A percentile compares a stretch with the other conserved stretches of the same genome.
phyloP scores from a whole-genome alignment of 2,329 filamentous ascomycete species.

The Claviceps fusiformis region DNA sequence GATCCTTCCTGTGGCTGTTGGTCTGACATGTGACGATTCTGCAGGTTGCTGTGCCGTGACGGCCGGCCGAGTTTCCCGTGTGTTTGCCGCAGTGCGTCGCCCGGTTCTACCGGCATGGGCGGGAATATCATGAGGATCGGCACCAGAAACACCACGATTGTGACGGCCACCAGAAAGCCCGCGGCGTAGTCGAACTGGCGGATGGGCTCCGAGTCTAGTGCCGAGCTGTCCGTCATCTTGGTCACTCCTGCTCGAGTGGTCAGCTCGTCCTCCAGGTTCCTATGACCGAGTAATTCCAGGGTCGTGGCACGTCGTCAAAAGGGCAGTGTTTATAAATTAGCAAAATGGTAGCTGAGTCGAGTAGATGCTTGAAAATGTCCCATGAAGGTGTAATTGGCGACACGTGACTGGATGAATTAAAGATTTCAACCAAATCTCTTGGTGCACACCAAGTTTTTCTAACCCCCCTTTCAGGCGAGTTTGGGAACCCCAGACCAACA shows the following conservation, averaged over 20 bases:
- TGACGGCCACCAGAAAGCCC: conserved; percentile 28
- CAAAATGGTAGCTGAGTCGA: not conserved
- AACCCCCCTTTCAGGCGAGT: not conserved
- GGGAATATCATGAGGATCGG: conserved; percentile 42
- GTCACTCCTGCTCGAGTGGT: not conserved
- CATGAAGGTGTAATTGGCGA: not conserved
- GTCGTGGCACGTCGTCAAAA: not conserved
- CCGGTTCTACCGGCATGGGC: conserved; percentile 36
- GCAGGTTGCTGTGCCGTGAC: conserved; percentile 24
- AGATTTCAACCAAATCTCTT: not conserved
- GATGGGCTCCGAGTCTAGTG: conserved; percentile 2
- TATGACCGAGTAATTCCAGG: not conserved
- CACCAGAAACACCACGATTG: conserved; percentile 35
- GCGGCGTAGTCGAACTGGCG: conserved; percentile 17
- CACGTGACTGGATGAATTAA: not conserved
- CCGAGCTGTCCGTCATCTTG: not conserved
- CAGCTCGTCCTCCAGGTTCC: not conserved
- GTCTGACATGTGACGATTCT: conserved; percentile 11
- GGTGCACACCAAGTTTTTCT: not conserved
- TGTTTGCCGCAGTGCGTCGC: conserved; percentile 41
- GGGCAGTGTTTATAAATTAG: too few species aligned
- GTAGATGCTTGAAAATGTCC: not conserved
- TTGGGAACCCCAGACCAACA: not conserved
- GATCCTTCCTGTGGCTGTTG: conserved; percentile 11
- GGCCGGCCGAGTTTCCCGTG: conserved; percentile 34